Conservation (phyloP, 805 yeast species). For the Limtongozyma cylindracea region DNA sequence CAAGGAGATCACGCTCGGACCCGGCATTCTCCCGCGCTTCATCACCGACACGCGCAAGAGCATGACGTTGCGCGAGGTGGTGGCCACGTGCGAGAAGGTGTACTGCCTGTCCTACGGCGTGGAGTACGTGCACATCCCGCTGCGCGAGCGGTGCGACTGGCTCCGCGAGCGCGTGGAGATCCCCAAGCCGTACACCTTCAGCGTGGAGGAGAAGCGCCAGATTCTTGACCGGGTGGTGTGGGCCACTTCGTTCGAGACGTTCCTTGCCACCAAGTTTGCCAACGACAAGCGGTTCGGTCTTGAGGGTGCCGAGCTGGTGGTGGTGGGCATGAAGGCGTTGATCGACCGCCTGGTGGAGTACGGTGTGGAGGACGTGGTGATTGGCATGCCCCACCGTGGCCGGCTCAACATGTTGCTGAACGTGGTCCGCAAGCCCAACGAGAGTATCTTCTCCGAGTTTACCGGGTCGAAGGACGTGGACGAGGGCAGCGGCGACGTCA, state of each 20-base stretch:
- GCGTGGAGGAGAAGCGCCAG: slow-evolving; percentile 81
- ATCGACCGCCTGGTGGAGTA: slow-evolving; percentile 80
- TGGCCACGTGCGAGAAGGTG: slow-evolving; percentile 52
- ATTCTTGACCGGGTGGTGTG: slow-evolving; percentile 90
- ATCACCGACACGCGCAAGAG: slow-evolving; percentile 36
- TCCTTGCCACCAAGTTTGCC: slow-evolving; percentile 88
- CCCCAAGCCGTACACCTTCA: slow-evolving; percentile 63
- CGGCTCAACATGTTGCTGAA: slow-evolving; percentile 92
- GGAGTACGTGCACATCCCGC: slow-evolving; percentile 92
- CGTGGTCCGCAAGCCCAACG: slow-evolving; percentile 96
- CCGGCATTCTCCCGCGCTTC: slow-evolving; percentile 90
- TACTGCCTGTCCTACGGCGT: slow-evolving; percentile 82
- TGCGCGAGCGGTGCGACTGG: slow-evolving; percentile 94
- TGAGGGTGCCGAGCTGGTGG: slow-evolving; percentile 93
- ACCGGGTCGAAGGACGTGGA: slow-evolving; percentile 75
- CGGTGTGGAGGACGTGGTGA: slow-evolving; percentile 88
- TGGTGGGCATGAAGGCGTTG: slow-evolving; percentile 91
- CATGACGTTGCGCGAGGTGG: slow-evolving; percentile 56
- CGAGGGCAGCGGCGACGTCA: slow-evolving; percentile 98
- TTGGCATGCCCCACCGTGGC: slow-evolving; percentile 99
- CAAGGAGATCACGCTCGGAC: slow-evolving; percentile 74
- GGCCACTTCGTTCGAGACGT: slow-evolving; percentile 85
- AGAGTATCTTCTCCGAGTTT: slow-evolving; percentile 90
- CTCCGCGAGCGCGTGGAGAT: slow-evolving; percentile 89
- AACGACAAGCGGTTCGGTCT: slow-evolving; percentile 96